Base-by-base conservation (phyloP, 1,284 basidiomycete genomes). In the Coniferiporia weirii region DNA sequence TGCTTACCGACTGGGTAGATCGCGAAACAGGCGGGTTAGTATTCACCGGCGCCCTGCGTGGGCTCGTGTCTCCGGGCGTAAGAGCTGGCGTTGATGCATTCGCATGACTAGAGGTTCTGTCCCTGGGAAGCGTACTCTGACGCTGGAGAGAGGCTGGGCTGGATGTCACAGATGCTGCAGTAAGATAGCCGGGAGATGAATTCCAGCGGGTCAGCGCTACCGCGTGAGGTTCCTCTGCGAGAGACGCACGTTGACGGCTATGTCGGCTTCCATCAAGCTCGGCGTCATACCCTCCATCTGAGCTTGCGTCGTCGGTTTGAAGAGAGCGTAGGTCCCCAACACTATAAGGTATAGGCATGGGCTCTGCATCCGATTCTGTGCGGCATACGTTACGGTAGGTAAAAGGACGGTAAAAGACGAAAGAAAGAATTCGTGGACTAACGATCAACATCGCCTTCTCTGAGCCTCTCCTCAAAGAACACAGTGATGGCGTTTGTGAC, bases 401-500 rank as follows among this genome's bases (percentile, higher is more conserved):
- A 51, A 38, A 57, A 53, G 36, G 40, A 45, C 38, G 10, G 27
- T n/a, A 44, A 54, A 47, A 53, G 38, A 51, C 36, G 22, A 9
- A 49, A 43, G 4, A 22, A 53, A 58, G 7, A 58, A 35, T 45
- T 9, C 53, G 43, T 13, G 38, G 38, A 61, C 60, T 57, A 17
- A 67, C 70, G 71, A 45, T 71, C 68, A 50, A 83, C 80, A 70
- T 91, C 88, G 60, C 77, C 80, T 63, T 90, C 86, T 54, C 88
- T 79, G 52, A 96, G 80, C 64, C 88, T 83, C 68, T 93, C 88
- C 74, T 99, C 96, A 66, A 98, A 97, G 75, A 93, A 98, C 34
- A 84, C 75, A 62, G 95, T 96, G 77, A 99, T 95, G 60, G 87
- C 91, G 70, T 91, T 88, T 56, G 96, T 91, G 67, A 98, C 91